A percentile compares a stretch with the other conserved stretches of the same genome.
These are phyloP conservation scores for Tubosaeta brunneosetosa DNA, from an alignment of 768 basidiomycete species.

Conservation along the genomic window DNA sequence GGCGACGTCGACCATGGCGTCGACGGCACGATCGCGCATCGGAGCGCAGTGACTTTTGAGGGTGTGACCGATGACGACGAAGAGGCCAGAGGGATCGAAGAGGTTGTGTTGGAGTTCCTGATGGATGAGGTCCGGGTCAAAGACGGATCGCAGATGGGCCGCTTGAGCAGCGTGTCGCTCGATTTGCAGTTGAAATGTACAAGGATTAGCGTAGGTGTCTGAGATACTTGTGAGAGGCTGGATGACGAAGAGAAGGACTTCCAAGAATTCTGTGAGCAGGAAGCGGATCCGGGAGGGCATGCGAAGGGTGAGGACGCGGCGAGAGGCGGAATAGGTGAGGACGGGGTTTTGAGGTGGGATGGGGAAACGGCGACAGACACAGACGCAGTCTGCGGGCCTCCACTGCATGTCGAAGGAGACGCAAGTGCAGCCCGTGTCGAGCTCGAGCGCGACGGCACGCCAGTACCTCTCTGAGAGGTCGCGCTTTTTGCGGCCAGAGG, in stretches of 20 bases:
- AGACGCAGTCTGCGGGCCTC: conserved; percentile 50
- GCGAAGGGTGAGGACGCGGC: conserved; percentile 52
- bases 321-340: conserved; percentile 41
- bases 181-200: conserved; percentile 55
- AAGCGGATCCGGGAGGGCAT: conserved; percentile 68
- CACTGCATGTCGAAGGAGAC: conserved; percentile 64
- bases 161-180: conserved; percentile 61
- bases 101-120: conserved; percentile 74
- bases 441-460: conserved; percentile 73
- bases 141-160: conserved; percentile 62
- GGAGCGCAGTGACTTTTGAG: conserved; percentile 91
- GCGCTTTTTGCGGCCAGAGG: conserved; percentile 66
- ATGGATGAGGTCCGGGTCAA: conserved; percentile 79
- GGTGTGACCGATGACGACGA: conserved; percentile 71
- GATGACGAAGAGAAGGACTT: conserved; percentile 80
- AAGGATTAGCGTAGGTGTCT: conserved; percentile 56
- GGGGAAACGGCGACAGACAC: conserved; percentile 48
- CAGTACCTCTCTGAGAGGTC: conserved; percentile 79
- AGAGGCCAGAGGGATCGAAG: conserved; percentile 77
- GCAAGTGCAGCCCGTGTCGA: conserved; percentile 80
- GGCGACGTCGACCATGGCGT: conserved; percentile 75
- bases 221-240: conserved; percentile 67
- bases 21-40: conserved; percentile 82
- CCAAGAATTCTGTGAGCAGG: conserved; percentile 70
- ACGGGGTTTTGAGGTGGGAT: conserved; percentile 38